Evolutionary conservation across 1,284 basidiomycete genomes (phyloP).

Genomic region (Trametes pubescens): DNA sequence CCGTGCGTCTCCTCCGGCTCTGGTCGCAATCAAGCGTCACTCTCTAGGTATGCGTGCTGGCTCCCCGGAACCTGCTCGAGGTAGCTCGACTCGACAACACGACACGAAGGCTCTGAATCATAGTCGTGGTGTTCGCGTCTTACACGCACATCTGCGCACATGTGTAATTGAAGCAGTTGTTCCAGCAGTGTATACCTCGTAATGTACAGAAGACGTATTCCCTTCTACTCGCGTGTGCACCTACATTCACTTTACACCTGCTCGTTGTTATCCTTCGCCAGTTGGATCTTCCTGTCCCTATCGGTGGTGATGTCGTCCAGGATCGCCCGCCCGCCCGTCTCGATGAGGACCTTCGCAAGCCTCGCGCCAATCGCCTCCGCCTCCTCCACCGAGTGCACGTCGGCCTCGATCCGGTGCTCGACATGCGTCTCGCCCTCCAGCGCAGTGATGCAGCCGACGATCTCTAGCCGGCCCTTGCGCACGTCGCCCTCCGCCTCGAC

Average conservation of each 20-base stretch:
- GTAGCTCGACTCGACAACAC: too few relatives aligned
- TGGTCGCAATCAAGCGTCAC: too few relatives aligned
- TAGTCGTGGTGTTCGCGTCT: too few relatives aligned
- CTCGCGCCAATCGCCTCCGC: conserved; percentile 74
- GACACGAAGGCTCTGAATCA: too few relatives aligned
- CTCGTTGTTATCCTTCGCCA: conserved; percentile 40
- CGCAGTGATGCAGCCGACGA: conserved; percentile 85
- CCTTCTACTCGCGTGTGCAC: background rate
- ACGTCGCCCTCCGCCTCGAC: conserved; percentile 39
- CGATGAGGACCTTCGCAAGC: conserved; percentile 71
- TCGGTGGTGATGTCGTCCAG: conserved; percentile 82
- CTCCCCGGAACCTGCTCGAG: too few relatives aligned
- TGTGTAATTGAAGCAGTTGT: too few relatives aligned
- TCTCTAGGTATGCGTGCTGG: too few relatives aligned
- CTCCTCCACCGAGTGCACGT: conserved; percentile 63
- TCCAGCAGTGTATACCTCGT: too few relatives aligned
- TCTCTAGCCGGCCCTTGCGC: conserved; percentile 54
- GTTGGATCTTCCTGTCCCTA: conserved; percentile 61
- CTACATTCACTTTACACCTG: conserved; percentile 9
- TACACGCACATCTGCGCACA: too few relatives aligned
- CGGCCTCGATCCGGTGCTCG: conserved; percentile 64
- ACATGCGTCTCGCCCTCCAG: conserved; percentile 78
- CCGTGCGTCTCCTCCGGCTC: too few relatives aligned
- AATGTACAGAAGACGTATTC: background rate
- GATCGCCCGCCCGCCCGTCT: conserved; percentile 77